A percentile compares a stretch with the other conserved stretches of the same genome.
Evolutionary conservation across 805 yeast genomes (phyloP).

Genomic region (Clavispora fructus): DNA sequence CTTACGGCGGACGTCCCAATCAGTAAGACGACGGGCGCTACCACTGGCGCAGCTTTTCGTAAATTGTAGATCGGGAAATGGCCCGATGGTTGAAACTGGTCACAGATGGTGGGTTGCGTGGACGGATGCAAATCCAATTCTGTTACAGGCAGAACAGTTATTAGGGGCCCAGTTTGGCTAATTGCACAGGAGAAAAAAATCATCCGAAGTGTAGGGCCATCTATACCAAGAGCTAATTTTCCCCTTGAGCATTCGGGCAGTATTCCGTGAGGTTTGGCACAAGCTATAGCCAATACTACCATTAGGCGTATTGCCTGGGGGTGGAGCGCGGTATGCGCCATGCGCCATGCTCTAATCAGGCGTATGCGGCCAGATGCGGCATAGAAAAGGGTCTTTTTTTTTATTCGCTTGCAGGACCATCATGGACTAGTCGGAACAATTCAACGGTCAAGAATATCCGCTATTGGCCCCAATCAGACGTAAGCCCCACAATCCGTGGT

Average conservation of each 20-base stretch:
- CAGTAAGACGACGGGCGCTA: no score
- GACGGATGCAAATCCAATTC: background rate
- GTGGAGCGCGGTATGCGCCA: background rate
- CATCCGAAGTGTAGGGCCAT: no score
- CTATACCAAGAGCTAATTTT: no score
- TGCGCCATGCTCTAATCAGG: background rate
- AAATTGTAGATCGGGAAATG: background rate
- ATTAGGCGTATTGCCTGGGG: background rate
- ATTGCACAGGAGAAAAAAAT: no score
- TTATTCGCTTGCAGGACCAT: no score
- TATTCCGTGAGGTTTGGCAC: no score
- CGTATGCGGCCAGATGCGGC: background rate
- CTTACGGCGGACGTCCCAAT: background rate
- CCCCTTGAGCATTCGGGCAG: no score
- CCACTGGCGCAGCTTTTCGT: background rate
- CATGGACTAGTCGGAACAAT: no score
- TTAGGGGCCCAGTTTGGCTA: background rate
- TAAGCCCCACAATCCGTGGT: no score
- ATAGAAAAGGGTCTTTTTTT: background rate
- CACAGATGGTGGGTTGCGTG: background rate
- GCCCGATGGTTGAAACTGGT: background rate
- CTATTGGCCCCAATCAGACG: no score
- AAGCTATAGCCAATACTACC: background rate
- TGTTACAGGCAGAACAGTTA: background rate
- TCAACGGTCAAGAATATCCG: no score